These are phyloP conservation scores for Metschnikowia drakensbergensis DNA, from an alignment of 805 yeast species.

Conservation along the genomic window DNA sequence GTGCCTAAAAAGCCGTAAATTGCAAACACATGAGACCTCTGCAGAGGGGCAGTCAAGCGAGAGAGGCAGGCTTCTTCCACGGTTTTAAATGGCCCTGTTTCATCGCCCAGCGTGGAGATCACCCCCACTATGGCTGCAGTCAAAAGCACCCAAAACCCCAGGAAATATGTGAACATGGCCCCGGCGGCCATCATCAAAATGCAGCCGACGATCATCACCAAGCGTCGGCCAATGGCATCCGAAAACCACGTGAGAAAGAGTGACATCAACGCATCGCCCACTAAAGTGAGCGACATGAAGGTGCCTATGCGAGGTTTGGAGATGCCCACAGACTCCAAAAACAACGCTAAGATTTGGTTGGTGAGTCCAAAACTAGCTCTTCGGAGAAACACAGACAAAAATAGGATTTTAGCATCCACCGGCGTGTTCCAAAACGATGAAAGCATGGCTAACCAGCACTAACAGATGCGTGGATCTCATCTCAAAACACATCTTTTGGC, in stretches of 20 bases:
- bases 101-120: conserved; percentile 85
- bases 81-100: conserved; percentile 85
- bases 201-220: conserved; percentile 60
- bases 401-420: conserved; percentile 56
- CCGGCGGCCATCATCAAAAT: conserved; percentile 69
- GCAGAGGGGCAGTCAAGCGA: conserved; percentile 62
- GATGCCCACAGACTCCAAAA: conserved; percentile 52
- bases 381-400: conserved; percentile 67
- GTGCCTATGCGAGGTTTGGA: conserved; percentile 61
- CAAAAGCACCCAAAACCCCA: conserved; percentile 53
- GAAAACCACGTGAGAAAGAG: conserved; percentile 74
- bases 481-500: not conserved
- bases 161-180: conserved; percentile 52
- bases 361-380: conserved; percentile 74
- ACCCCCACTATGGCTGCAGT: conserved; percentile 79
- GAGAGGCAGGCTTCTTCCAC: conserved; percentile 83
- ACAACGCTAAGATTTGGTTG: conserved; percentile 72
- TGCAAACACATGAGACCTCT: conserved; percentile 72
- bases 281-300: conserved; percentile 76
- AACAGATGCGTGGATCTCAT: not conserved
- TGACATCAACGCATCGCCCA: conserved; percentile 75
- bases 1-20: conserved; percentile 67
- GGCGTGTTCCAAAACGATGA: conserved; percentile 8
- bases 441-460: conserved; percentile 2
- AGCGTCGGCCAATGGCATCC: conserved; percentile 62